phyloP scores from a whole-genome alignment of 1,284 basidiomycete genomes.

The Trichosporon faecale region DNA sequence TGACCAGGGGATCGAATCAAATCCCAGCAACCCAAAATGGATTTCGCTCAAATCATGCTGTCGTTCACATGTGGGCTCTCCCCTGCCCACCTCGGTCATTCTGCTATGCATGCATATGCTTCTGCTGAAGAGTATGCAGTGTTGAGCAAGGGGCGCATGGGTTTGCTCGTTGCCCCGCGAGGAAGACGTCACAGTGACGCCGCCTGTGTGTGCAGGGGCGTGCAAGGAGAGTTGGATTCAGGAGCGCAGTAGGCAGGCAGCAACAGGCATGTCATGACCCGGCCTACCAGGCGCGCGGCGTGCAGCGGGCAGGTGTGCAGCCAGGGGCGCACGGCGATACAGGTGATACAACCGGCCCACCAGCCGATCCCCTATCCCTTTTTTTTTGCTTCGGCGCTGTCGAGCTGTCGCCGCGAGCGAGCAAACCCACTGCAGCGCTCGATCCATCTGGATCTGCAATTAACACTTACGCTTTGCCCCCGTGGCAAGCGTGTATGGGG shows the following conservation, averaged over 20 bases:
- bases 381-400: background rate
- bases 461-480: background rate
- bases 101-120: background rate
- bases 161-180: no score
- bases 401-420: no score
- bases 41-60: background rate
- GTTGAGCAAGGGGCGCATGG: no score
- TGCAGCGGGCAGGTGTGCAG: background rate
- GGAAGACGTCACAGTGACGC: background rate
- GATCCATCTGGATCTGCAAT: background rate
- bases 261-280: background rate
- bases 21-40: background rate
- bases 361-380: background rate
- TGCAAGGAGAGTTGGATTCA: background rate
- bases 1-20: slow-evolving; percentile 1
- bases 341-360: background rate
- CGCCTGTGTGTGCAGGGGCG: background rate
- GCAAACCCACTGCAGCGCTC: background rate
- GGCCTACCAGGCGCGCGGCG: no score
- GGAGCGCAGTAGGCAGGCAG: background rate
- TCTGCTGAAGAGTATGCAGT: background rate
- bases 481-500: background rate
- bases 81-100: background rate
- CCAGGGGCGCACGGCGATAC: background rate
- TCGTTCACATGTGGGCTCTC: background rate